Base-by-base conservation (phyloP, 768 basidiomycete species). In the Pleurotus citrinopileatus region DNA sequence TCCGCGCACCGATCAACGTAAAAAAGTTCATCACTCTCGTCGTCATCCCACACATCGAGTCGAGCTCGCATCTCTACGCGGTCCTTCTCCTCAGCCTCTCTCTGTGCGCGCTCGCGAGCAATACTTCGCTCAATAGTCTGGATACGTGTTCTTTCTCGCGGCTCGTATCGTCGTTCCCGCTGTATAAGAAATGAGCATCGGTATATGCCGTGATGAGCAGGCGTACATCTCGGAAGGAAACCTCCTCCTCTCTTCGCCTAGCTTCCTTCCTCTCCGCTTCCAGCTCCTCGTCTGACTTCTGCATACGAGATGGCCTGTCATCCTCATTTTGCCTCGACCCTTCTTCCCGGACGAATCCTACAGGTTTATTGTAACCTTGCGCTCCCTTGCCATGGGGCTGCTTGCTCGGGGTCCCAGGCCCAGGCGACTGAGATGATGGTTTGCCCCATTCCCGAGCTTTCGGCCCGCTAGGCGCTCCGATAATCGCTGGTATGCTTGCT, bases 101-200 rank as follows among this genome's bases (percentile, higher is more conserved):
- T 81, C 32, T 85, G 79, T 3, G 81, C 79, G 4, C 82, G 79
- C 54, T 93, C 87, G 13, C 90, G 82, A 7, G 82, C 76, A 46
- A 93, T 85, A 0, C 86, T 77, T 3, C 91, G 83, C 61, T 93
- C 91, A 8, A 94, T 74, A 3, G 83, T 75, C 53, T 82, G 79
- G 55, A 96, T 88, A 47, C 94, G 84, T 5, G 83, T 76, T 25
- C 94, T 80, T 67, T 99, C 97, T 54, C 93, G 80, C 8, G 86
- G 85, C 61, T 98, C 96, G 43, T 95, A 94, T n/a, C 91, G 83
- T 6, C 94, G 84, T 67, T 98, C 95, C 42, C 94, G 86, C 94
- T 98, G 59, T 10, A 47, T 45, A 43, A 42, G n/a, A 6, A 22
- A 27, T 27, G 28, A 12, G 42, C 3, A 10, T 26, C 25, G 13